Percentiles rank a stretch among this genome's conserved stretches.
Conservation (phyloP, 345 rosid genomes). For the Turnera subulata region DNA sequence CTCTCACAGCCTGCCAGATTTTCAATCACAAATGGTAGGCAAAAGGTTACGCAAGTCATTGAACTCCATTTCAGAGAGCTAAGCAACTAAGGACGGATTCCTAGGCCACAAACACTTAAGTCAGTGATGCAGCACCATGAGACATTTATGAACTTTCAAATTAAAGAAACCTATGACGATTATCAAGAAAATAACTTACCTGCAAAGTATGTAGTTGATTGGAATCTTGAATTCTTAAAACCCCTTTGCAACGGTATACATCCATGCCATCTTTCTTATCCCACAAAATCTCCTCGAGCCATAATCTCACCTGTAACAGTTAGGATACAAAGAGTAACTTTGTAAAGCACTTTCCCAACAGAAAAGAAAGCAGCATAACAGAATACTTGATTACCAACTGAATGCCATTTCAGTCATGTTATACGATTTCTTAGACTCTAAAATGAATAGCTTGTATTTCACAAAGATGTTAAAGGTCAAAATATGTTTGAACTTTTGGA, state of each 20-base stretch:
- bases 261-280: constrained; percentile 75
- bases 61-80: background rate
- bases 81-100: too few species aligned
- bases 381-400: too few species aligned
- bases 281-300: constrained; percentile 97
- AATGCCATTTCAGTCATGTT: too few species aligned
- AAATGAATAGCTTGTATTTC: too few species aligned
- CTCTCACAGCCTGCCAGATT: constrained; percentile 74
- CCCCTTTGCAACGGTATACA: constrained; percentile 91
- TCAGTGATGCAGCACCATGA: background rate
- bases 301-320: constrained; percentile 51
- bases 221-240: constrained; percentile 58
- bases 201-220: constrained; percentile 81
- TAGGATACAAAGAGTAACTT: constrained; percentile 1
- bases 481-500: too few species aligned
- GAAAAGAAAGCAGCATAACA: too few species aligned
- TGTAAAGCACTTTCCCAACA: too few species aligned
- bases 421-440: too few species aligned
- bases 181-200: constrained; percentile 41
- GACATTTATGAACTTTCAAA: background rate
- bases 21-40: constrained; percentile 12
- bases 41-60: background rate
- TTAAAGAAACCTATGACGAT: too few species aligned
- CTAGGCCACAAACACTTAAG: too few species aligned
- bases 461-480: too few species aligned